A percentile compares a stretch with the other conserved stretches of the same genome.
Evolutionary conservation across 2,329 filamentous ascomycete species (phyloP).

Genomic region (Botrytis fragariae): DNA sequence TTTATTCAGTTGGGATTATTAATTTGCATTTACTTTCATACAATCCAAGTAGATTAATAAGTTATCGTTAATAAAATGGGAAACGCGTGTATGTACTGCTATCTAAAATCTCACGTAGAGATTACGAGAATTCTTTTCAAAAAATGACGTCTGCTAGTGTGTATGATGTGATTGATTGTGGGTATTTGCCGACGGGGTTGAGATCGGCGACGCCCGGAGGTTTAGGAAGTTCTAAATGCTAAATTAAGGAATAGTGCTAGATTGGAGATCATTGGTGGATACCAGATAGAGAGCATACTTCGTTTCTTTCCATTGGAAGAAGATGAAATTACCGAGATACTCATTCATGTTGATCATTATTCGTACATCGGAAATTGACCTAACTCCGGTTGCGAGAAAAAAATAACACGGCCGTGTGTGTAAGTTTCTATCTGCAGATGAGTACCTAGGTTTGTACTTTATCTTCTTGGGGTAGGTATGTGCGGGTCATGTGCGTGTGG

Average conservation of each 20-base stretch:
- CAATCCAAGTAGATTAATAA: background rate
- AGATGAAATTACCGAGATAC: background rate
- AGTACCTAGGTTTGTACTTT: too few relatives aligned
- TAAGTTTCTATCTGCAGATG: too few relatives aligned
- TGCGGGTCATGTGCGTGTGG: background rate
- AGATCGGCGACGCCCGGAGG: background rate
- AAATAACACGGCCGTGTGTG: too few relatives aligned
- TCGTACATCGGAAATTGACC: background rate
- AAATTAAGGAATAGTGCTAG: background rate
- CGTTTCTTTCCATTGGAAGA: background rate
- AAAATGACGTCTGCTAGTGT: background rate
- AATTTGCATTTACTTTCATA: background rate
- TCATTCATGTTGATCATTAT: background rate
- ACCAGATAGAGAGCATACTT: background rate
- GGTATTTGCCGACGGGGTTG: background rate
- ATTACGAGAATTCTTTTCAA: background rate
- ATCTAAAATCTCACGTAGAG: background rate
- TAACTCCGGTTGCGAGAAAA: background rate
- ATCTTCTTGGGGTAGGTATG: background rate
- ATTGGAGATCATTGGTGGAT: background rate
- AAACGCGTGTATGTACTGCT: background rate
- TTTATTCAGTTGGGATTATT: background rate
- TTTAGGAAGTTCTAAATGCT: background rate
- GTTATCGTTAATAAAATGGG: background rate
- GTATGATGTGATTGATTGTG: background rate